Evolutionary conservation across 2,329 filamentous ascomycete species (phyloP), one percentile per base, ranked within the genome.

Genomic region (Phaeomoniella chlamydospora): DNA sequence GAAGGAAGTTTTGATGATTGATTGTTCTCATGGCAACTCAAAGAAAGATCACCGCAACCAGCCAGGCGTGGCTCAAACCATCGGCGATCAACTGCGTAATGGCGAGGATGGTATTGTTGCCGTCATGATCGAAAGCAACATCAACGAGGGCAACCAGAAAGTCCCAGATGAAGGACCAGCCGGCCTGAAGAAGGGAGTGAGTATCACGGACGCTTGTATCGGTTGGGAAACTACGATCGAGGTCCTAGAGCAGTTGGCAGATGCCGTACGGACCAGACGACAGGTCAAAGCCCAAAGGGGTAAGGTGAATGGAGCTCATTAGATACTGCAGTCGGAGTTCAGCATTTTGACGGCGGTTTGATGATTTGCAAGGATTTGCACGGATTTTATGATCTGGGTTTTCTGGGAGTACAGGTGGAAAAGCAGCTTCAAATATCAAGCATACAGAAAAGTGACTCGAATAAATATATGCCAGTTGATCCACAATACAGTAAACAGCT

Each of bases 121-220:
- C 50, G 84, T 96, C 41, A 98, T 98, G 90, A 93, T 98, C 51
- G 90, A 98, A 68, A 92, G 83, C 59, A 83, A 96, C 59, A 92
- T 96, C 62, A 80, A 88, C 51, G 88, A 94, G 64, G 87, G 87
- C 46, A 82, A 71, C 60, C 90, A 98, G 58, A 94, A 94, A 61
- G 84, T 94, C 3, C 84, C 87, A 19, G 69, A 76, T 37, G 84
- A 93, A 62, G 88, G 87, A 53, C 85, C 82, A 58, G 68, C 72
- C 5, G 86, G 79, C 19, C 72, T 96, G 42, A 80, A 93, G 64
- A 87, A 94, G 60, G 90, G 90, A 49, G 82, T 96, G 53, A 90
- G 82, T 57, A 96, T 96, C 58, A 98, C 90, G 0, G 90, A 98
- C 59, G 88, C 90, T 38, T 98, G 88, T 65, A 94, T 98, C 54